These are phyloP conservation scores for Hansfordia pulvinata DNA, from an alignment of 2,329 filamentous ascomycete species.

Conservation along the genomic window DNA sequence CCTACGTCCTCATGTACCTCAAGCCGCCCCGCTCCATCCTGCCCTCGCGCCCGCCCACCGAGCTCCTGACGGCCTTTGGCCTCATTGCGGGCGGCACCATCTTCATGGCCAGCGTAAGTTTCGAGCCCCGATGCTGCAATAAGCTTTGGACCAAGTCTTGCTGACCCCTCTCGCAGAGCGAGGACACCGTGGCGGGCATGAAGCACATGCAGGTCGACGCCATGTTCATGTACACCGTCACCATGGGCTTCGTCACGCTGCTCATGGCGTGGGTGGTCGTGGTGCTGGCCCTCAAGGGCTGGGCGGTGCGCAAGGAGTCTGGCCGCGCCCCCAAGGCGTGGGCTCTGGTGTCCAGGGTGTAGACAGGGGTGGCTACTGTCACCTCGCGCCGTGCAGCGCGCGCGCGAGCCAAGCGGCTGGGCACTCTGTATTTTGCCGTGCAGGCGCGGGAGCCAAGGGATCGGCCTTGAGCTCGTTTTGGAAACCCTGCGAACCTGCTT, in stretches of 20 bases:
- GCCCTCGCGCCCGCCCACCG: conserved; percentile 76
- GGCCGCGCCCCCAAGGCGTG: too few species aligned
- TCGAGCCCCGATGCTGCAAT: not conserved
- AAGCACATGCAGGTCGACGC: conserved; percentile 66
- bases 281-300: conserved; percentile 74
- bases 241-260: conserved; percentile 69
- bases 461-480: too few species aligned
- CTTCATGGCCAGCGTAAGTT: conserved; percentile 78
- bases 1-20: conserved; percentile 69
- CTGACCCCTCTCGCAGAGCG: conserved; percentile 35
- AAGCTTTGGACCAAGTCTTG: not conserved
- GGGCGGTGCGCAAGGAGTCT: conserved; percentile 47
- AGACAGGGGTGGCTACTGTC: too few species aligned
- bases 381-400: too few species aligned
- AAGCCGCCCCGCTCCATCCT: conserved; percentile 68
- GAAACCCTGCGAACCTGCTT: too few species aligned
- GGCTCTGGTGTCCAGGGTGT: too few species aligned
- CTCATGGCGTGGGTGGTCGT: conserved; percentile 77
- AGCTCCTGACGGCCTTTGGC: conserved; percentile 78
- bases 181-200: conserved; percentile 65
- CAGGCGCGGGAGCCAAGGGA: too few species aligned
- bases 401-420: too few species aligned
- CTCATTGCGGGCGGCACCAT: conserved; percentile 77
- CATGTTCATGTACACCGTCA: conserved; percentile 88
- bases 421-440: too few species aligned